A percentile compares a stretch with the other conserved stretches of the same genome.
Conservation (phyloP, 1,139 yeast species). For the Yamadazyma diospyri region DNA sequence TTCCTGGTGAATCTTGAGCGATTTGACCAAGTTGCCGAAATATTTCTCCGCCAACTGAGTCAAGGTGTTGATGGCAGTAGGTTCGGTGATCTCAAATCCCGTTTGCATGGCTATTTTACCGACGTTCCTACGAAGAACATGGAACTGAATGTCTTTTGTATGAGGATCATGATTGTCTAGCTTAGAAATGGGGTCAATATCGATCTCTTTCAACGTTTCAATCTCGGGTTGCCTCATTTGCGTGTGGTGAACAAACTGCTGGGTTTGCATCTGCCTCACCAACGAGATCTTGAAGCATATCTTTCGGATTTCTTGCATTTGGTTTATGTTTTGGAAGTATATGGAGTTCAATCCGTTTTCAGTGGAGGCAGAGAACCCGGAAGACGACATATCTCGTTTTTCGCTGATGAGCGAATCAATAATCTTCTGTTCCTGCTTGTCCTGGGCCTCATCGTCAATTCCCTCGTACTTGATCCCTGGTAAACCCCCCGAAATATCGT, state of each 20-base stretch:
- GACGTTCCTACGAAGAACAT: conserved; percentile 65
- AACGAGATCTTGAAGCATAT: conserved; percentile 85
- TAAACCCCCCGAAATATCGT: conserved; percentile 76
- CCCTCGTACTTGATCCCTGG: conserved; percentile 65
- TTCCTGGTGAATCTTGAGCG: conserved; percentile 70
- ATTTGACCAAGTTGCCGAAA: conserved; percentile 67
- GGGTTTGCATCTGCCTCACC: conserved; percentile 89
- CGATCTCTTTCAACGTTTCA: conserved; percentile 60
- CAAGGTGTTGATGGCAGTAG: conserved; percentile 72
- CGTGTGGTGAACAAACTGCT: conserved; percentile 69
- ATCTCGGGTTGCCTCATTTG: conserved; percentile 71
- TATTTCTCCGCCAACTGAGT: conserved; percentile 84
- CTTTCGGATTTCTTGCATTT: conserved; percentile 85
- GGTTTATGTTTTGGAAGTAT: conserved; percentile 61
- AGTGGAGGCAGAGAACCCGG: conserved; percentile 31
- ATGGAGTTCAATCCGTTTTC: conserved; percentile 60
- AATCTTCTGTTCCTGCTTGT: conserved; percentile 46
- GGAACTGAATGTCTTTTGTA: conserved; percentile 56
- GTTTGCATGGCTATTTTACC: conserved; percentile 86
- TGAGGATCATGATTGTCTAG: conserved; percentile 63
- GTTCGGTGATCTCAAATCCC: conserved; percentile 86
- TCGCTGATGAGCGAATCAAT: conserved; percentile 31
- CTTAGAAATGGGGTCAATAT: conserved; percentile 76
- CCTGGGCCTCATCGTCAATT: conserved; percentile 41
- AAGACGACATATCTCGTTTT: conserved; percentile 23